Evolutionary conservation across 331 rosid species (phyloP), one percentile per base, ranked within the genome.

Genomic region (Prunus yedoensis): DNA sequence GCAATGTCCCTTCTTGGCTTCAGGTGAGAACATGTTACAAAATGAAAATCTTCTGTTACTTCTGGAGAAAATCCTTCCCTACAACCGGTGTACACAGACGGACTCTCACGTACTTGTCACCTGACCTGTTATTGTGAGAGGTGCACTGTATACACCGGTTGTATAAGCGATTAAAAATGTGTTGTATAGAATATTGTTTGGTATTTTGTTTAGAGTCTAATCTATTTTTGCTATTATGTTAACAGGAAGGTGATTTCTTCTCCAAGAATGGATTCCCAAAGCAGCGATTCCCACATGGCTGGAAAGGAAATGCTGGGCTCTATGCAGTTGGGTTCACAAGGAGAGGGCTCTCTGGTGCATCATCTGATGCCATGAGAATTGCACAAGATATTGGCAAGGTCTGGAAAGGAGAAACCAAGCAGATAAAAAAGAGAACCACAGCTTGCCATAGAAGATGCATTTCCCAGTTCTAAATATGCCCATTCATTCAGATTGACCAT

Each of bases 1-100:
- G 97, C 85, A 95, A 92, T 28, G 99, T 95, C 70, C 99, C 98
- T 66, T 90, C 85, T 80, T 95, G 99, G 99, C 96, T 95, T 74
- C 96, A 90, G 97, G 98, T 93, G 87, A 89, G 90, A 77, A 74
- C 45, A 68, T 68, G 85, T 70, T 78, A 77, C 15, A 63, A 32
- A 35, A 11, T 3, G 14, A 25, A 15, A 30, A 15, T 38, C n/a
- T 38, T 30, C 6, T 73, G 41, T 78, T 81, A 68, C 54, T 62
- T 9, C 49, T 38, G 43, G 9, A 38, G 43, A 38, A 38, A 38
- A 38, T 0, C 8, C 43, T 38, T 38, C 43, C 43, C 43, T 0
- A 38, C 43, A 38, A 6, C 43, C 0, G 43, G 41, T 35, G 6
- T 35, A 21, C 21, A 35, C 41, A 35, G 0, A 35, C 41, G 2